A percentile compares a stretch with the other conserved stretches of the same genome.
Evolutionary conservation across 1,284 basidiomycete genomes (phyloP).

Genomic region (Ganoderma resinaceum): DNA sequence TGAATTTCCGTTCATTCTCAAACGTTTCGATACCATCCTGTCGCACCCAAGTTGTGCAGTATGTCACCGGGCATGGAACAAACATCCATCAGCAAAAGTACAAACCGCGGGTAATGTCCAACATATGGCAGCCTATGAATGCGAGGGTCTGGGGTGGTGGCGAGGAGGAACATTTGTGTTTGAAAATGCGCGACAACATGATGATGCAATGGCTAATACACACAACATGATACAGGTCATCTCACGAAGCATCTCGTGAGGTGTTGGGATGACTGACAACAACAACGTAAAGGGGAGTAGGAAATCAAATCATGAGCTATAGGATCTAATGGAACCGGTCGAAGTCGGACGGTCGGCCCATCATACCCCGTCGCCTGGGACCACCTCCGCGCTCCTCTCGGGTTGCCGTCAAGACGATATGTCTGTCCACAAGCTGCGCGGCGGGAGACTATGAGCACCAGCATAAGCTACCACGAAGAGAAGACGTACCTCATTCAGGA

Average conservation of each 20-base stretch:
- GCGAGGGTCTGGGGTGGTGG: not conserved
- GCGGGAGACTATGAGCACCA: not conserved
- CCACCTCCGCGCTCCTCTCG: slow-evolving; percentile 41
- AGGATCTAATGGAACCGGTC: slow-evolving; percentile 50
- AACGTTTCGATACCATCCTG: no score
- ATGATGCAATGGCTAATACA: slow-evolving; percentile 28
- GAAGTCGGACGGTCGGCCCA: slow-evolving; percentile 58
- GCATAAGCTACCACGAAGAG: not conserved
- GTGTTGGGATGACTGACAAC: not conserved
- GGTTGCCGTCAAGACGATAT: slow-evolving; percentile 42
- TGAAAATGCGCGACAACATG: slow-evolving; percentile 20
- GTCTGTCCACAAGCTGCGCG: slow-evolving; percentile 45
- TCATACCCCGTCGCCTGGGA: slow-evolving; percentile 34
- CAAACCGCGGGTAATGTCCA: no score
- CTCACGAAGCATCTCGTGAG: not conserved
- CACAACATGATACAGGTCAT: slow-evolving; percentile 24
- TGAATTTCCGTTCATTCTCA: no score
- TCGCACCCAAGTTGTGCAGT: no score
- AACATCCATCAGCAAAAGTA: no score
- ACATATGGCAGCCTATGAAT: no score
- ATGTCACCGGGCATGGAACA: no score
- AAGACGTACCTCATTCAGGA: slow-evolving; percentile 87
- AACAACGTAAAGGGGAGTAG: not conserved
- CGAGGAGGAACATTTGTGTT: slow-evolving; percentile 3
- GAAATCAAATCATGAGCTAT: not conserved